Percentiles rank a stretch among this genome's conserved stretches.
Conservation (phyloP, 2,329 filamentous ascomycete species). For the Trichoderma hamatum region DNA sequence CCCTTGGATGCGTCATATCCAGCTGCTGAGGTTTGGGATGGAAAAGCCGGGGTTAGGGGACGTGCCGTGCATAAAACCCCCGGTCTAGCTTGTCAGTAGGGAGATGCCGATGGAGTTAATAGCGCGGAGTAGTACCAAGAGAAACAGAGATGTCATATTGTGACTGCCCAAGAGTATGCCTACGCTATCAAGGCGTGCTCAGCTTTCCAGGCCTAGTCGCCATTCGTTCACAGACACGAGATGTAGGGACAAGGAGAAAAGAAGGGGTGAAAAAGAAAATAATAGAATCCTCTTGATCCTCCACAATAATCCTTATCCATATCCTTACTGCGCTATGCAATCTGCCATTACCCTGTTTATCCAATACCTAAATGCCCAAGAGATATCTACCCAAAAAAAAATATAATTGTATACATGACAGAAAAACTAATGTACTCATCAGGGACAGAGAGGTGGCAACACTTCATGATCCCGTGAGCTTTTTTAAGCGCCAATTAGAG, state of each 20-base stretch:
- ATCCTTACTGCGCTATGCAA: neutral
- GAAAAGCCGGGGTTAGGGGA: neutral
- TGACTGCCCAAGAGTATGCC: neutral
- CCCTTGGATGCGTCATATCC: neutral
- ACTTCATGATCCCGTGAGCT: neutral
- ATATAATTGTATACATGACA: neutral
- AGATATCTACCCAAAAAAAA: neutral
- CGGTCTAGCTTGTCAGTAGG: conserved; percentile 4
- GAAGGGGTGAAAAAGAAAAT: neutral
- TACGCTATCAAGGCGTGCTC: neutral
- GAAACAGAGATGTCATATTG: neutral
- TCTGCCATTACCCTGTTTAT: neutral
- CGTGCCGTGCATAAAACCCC: conserved; percentile 7
- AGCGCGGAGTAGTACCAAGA: neutral
- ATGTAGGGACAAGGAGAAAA: neutral
- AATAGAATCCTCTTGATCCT: neutral
- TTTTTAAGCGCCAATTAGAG: neutral
- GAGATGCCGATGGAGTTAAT: neutral
- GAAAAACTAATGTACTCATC: neutral
- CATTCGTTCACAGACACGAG: neutral
- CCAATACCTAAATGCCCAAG: neutral
- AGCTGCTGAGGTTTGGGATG: neutral
- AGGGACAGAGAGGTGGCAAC: neutral
- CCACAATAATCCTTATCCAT: neutral
- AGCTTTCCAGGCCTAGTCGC: neutral